phyloP scores from a whole-genome alignment of 2,329 filamentous ascomycete genomes.

The Ceratocystis eucalypticola region DNA sequence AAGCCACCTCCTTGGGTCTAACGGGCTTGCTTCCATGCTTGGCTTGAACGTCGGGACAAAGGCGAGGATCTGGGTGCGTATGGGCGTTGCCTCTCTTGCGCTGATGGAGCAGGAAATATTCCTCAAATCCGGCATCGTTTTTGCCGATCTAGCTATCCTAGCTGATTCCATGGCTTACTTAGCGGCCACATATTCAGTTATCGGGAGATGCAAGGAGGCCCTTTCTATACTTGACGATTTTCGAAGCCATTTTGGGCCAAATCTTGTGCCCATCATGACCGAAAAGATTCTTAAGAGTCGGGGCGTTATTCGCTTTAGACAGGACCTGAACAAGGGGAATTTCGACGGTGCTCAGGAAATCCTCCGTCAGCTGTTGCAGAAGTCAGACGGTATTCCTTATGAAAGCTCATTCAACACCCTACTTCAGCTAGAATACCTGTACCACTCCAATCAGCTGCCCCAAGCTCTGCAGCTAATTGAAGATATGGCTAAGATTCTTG shows the following conservation, averaged over 20 bases:
- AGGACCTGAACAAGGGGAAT: slow-evolving; percentile 44
- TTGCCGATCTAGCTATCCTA: slow-evolving; percentile 46
- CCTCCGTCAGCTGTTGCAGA: slow-evolving; percentile 40
- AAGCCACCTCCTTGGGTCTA: slow-evolving; percentile 1
- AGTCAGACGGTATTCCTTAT: slow-evolving; percentile 37
- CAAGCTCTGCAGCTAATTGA: slow-evolving; percentile 38
- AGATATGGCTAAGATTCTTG: slow-evolving; percentile 32
- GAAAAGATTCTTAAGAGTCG: slow-evolving; percentile 42
- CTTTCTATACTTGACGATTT: slow-evolving; percentile 35
- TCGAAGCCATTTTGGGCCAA: neutral
- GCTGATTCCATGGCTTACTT: slow-evolving; percentile 53
- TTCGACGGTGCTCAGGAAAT: slow-evolving; percentile 38
- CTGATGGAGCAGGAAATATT: slow-evolving; percentile 52
- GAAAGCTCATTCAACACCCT: slow-evolving; percentile 38
- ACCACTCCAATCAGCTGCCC: slow-evolving; percentile 35
- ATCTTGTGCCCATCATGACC: neutral
- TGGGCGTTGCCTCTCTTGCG: slow-evolving; percentile 44
- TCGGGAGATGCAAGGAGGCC: slow-evolving; percentile 38
- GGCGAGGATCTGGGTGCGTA: slow-evolving; percentile 46
- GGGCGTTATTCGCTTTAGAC: slow-evolving; percentile 50
- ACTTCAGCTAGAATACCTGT: slow-evolving; percentile 39
- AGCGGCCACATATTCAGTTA: slow-evolving; percentile 30
- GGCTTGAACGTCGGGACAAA: neutral
- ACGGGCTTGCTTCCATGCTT: slow-evolving; percentile 8
- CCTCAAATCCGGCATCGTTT: slow-evolving; percentile 47